Evolutionary conservation across 306 rosid genomes (phyloP).

Genomic region (Vigna trinervia): DNA sequence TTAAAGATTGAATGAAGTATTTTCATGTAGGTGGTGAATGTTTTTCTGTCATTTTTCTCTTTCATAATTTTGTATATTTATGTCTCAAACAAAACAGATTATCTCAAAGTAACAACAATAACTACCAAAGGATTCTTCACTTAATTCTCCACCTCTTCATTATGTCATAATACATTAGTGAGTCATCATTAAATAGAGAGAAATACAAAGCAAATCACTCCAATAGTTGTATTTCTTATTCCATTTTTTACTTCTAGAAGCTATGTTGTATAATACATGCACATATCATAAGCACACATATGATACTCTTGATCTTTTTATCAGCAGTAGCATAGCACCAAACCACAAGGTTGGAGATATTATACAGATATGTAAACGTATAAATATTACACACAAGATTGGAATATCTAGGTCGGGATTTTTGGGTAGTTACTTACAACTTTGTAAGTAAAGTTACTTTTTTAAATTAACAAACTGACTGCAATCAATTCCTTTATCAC

Average conservation of each 20-base stretch:
- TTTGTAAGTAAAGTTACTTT: constrained; percentile 35
- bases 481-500: constrained; percentile 71
- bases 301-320: not conserved
- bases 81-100: not conserved
- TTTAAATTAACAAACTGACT: constrained; percentile 57
- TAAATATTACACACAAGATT: constrained; percentile 39
- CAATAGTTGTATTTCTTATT: constrained; percentile 37
- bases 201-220: constrained; percentile 24
- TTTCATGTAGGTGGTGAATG: not conserved
- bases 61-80: not conserved
- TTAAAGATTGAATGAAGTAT: not conserved
- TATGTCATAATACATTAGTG: constrained; percentile 6
- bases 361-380: constrained; percentile 41
- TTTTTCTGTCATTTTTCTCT: not conserved
- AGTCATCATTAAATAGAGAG: constrained; percentile 23
- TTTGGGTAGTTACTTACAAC: constrained; percentile 22
- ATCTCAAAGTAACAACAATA: not conserved
- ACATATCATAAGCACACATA: constrained; percentile 14
- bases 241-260: constrained; percentile 41
- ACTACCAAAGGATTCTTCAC: not conserved
- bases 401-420: constrained; percentile 49
- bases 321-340: constrained; percentile 2
- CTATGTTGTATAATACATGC: constrained; percentile 19
- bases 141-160: constrained; percentile 5
- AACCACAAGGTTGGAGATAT: constrained; percentile 34